A percentile compares a stretch with the other conserved stretches of the same genome.
phyloP scores from a whole-genome alignment of 306 rosid genomes.

The Senna siamea region DNA sequence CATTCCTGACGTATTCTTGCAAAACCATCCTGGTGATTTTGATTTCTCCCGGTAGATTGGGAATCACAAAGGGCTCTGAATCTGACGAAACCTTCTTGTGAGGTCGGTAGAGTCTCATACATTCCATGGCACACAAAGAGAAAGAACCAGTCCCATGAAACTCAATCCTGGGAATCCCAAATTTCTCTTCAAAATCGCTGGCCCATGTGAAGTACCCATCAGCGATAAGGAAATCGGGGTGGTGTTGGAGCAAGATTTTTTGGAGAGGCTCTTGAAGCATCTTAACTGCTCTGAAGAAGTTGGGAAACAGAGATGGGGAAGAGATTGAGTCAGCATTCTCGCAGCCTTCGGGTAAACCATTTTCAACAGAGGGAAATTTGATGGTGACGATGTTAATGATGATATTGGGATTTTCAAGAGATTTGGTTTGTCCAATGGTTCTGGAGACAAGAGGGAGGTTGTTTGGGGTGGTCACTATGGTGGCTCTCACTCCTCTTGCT shows the following conservation, averaged over 20 bases:
- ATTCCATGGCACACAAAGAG: conserved; percentile 41
- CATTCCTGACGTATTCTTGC: conserved; percentile 23
- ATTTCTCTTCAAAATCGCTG: conserved; percentile 52
- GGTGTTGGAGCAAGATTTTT: conserved; percentile 38
- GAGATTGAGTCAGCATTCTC: conserved; percentile 42
- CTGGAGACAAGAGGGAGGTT: background rate
- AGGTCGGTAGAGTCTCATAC: conserved; percentile 48
- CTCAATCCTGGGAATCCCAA: conserved; percentile 57
- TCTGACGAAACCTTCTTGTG: conserved; percentile 46
- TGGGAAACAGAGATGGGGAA: background rate
- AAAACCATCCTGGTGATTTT: conserved; percentile 47
- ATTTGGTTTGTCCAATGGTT: background rate
- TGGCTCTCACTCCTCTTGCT: background rate
- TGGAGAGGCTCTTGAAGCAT: conserved; percentile 50
- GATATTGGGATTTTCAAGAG: background rate
- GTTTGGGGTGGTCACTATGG: background rate
- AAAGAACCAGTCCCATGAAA: conserved; percentile 61
- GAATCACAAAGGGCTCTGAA: conserved; percentile 52
- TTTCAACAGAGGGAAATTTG: conserved; percentile 39
- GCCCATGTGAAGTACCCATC: conserved; percentile 59
- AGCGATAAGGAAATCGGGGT: conserved; percentile 54
- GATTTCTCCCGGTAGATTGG: conserved; percentile 54
- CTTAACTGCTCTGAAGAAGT: conserved; percentile 41
- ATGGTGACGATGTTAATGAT: background rate
- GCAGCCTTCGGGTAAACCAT: conserved; percentile 57